Evolutionary conservation across 75 land plant genomes (phyloP).

Genomic region (Sequoiadendron giganteum): DNA sequence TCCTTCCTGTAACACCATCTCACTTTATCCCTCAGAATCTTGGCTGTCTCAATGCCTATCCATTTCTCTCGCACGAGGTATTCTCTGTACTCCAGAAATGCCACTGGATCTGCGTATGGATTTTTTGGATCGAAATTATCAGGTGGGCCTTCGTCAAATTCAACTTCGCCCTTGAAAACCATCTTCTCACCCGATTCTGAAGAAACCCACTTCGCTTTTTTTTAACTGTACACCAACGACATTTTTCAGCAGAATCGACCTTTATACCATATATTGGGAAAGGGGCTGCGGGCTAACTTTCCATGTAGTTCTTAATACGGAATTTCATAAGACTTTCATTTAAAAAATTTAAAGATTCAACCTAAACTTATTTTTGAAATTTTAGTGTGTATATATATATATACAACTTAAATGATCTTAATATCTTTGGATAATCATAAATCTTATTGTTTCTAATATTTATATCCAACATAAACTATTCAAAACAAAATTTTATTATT

Average conservation of each 20-base stretch:
- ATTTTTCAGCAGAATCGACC: neutral
- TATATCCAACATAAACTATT: too few relatives aligned
- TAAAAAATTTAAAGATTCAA: too few relatives aligned
- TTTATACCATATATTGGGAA: too few relatives aligned
- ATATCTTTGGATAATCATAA: too few relatives aligned
- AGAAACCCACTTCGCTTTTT: conserved; percentile 3
- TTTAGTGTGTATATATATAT: too few relatives aligned
- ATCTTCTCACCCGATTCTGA: conserved; percentile 21
- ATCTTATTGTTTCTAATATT: too few relatives aligned
- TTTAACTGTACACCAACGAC: neutral
- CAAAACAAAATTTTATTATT: too few relatives aligned
- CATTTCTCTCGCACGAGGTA: conserved; percentile 88
- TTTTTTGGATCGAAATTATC: conserved; percentile 80
- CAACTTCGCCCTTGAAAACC: conserved; percentile 55
- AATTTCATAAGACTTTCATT: too few relatives aligned
- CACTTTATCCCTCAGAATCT: conserved; percentile 77
- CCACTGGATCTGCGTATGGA: conserved; percentile 66
- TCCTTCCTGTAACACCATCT: conserved; percentile 88
- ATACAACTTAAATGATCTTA: too few relatives aligned
- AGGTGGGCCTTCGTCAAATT: conserved; percentile 49
- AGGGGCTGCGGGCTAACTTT: too few relatives aligned
- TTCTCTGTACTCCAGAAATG: conserved; percentile 82
- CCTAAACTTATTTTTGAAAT: too few relatives aligned
- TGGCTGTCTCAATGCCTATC: conserved; percentile 89
- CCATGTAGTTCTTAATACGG: too few relatives aligned